Conservation (phyloP, 345 rosid genomes). For the Hibiscus tridactylites region DNA sequence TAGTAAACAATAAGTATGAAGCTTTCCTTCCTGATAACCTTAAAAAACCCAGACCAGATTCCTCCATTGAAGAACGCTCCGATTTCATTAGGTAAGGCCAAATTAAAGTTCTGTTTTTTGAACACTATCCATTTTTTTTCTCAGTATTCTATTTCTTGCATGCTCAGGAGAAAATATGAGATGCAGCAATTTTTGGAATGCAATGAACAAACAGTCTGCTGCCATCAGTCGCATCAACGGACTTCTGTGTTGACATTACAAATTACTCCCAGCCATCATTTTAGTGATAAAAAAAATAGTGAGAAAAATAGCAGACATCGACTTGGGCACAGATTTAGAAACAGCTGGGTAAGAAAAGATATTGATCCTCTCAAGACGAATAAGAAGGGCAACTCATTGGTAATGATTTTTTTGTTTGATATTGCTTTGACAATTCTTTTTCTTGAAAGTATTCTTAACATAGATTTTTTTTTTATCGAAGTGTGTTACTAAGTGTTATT, state of each 20-base stretch:
- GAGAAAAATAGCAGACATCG: slow-evolving; percentile 65
- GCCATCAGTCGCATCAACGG: slow-evolving; percentile 28
- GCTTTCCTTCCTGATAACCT: slow-evolving; percentile 51
- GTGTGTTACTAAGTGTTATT: slow-evolving; percentile 5
- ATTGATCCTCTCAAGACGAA: slow-evolving; percentile 36
- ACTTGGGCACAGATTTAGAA: slow-evolving; percentile 70
- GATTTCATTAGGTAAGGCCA: slow-evolving; percentile 66
- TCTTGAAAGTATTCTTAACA: not conserved
- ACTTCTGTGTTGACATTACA: slow-evolving; percentile 25
- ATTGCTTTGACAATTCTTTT: not conserved
- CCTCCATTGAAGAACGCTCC: slow-evolving; percentile 64
- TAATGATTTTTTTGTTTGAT: slow-evolving; percentile 21
- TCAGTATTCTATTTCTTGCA: slow-evolving; percentile 10
- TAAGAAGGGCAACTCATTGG: slow-evolving; percentile 68
- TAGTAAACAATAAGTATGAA: slow-evolving; percentile 70
- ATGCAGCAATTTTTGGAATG: slow-evolving; percentile 48
- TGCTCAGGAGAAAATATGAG: slow-evolving; percentile 76
- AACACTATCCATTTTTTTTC: slow-evolving; percentile 6
- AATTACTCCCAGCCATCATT: slow-evolving; percentile 22
- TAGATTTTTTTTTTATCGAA: not conserved
- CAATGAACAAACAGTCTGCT: slow-evolving; percentile 34
- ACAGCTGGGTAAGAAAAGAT: slow-evolving; percentile 89
- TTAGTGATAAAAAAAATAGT: slow-evolving; percentile 31
- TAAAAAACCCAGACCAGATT: slow-evolving; percentile 77
- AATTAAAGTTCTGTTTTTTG: not conserved